Evolutionary conservation across 2,329 filamentous ascomycete genomes (phyloP), one percentile per base, ranked within the genome.

Genomic region (Trichoderma harzianum): DNA sequence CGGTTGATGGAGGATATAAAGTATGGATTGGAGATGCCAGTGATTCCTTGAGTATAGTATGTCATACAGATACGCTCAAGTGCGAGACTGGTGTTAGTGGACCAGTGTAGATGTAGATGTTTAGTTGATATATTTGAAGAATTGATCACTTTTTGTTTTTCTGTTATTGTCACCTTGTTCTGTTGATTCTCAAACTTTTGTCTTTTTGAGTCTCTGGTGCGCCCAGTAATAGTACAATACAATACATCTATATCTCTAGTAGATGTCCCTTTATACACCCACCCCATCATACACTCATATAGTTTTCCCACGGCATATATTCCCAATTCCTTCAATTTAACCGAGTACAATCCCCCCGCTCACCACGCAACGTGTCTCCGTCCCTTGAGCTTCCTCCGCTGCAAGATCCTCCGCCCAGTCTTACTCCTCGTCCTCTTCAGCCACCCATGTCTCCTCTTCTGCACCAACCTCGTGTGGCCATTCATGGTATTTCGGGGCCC

Each of bases 371-470:
- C 72, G 76, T 82, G 79, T 76, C 80, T 82, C 74, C 88, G 80
- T 68, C 87, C 85, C 85, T 89, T 90, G 16, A 82, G 75, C 79
- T 77, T 83, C 79, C 89, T 83, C 76, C 88, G 80, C 77, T 82
- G 79, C 67, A 90, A 76, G 72, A 84, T 87, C 80, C 85, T 87
- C 71, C 84, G 81, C 3, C 88, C 88, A 11, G 83, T 86, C 77
- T 83, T 84, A 60, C 84, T 85, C 74, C 84, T 81, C 74, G 84
- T 79, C 47, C 88, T 82, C 74, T 82, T 84, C 62, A 90, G 78
- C 76, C 89, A 90, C 1, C 88, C 89, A 74, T 87, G 85, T 74
- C 88, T 84, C 28, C 88, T 83, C 83, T 90, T 90, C 80, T 89
- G 86, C 16, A 89, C 79, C 69, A 90, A 81, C 43, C 88, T 83